phyloP scores from a whole-genome alignment of 164 flowering plant genomes.

The Buxus sempervirens region DNA sequence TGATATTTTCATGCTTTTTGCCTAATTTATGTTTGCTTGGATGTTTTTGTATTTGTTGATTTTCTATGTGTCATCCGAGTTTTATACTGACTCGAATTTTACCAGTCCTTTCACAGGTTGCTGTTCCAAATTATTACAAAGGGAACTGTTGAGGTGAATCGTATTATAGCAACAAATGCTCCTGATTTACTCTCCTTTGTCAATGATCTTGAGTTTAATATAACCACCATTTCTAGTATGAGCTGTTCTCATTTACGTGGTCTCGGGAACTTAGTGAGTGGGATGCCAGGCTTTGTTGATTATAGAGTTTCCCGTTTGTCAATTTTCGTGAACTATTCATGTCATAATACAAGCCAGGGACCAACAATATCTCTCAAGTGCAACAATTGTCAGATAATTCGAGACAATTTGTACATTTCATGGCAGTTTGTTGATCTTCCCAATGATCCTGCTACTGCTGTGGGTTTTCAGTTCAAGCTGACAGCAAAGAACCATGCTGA shows the following conservation, averaged over 20 bases:
- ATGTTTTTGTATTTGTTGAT: background rate
- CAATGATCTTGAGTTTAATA: constrained; percentile 87
- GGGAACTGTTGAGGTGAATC: constrained; percentile 79
- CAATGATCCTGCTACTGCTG: constrained; percentile 78
- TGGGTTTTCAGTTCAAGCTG: constrained; percentile 87
- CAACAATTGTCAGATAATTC: constrained; percentile 46
- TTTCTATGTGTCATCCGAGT: constrained; percentile 1
- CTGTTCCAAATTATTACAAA: constrained; percentile 82
- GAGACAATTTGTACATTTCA: constrained; percentile 60
- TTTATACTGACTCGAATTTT: constrained; percentile 24
- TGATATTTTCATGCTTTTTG: background rate
- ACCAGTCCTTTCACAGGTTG: constrained; percentile 53
- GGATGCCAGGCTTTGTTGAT: constrained; percentile 70
- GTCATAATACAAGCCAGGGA: constrained; percentile 74
- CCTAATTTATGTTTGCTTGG: constrained; percentile 1
- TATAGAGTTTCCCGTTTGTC: constrained; percentile 46
- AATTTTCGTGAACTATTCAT: constrained; percentile 55
- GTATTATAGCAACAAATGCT: constrained; percentile 69
- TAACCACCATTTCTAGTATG: constrained; percentile 89
- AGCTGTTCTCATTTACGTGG: constrained; percentile 83
- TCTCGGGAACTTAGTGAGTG: constrained; percentile 57
- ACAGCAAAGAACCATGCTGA: constrained; percentile 46
- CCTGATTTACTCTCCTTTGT: constrained; percentile 68
- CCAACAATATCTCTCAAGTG: constrained; percentile 72
- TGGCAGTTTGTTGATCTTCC: constrained; percentile 97